phyloP scores from a whole-genome alignment of 2,329 filamentous ascomycete genomes.

The Drechslerella stenobrocha region DNA sequence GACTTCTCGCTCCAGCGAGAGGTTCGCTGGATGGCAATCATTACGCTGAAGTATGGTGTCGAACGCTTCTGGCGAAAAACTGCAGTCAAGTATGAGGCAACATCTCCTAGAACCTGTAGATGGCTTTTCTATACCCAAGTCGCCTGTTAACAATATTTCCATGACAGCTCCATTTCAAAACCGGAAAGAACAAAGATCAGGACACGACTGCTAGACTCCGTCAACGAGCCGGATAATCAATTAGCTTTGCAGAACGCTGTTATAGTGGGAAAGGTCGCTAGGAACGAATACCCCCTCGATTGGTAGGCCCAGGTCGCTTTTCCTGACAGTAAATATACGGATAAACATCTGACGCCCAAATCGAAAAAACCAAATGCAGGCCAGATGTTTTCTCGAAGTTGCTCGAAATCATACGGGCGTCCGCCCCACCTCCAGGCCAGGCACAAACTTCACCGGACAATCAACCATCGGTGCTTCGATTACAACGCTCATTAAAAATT shows the following conservation, averaged over 20 bases:
- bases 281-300: constrained; percentile 84
- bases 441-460: constrained; percentile 61
- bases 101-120: no score
- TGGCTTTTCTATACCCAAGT: no score
- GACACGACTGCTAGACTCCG: constrained; percentile 71
- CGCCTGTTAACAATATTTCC: no score
- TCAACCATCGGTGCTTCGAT: constrained; percentile 58
- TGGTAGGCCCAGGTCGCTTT: constrained; percentile 62
- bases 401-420: constrained; percentile 66
- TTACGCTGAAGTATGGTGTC: constrained; percentile 94
- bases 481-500: constrained; percentile 73
- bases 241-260: constrained; percentile 87
- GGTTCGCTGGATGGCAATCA: constrained; percentile 84
- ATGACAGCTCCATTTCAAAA: constrained; percentile 63
- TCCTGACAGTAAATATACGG: background rate
- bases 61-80: constrained; percentile 91
- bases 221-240: constrained; percentile 73
- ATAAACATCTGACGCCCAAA: background rate
- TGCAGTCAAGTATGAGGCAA: constrained; percentile 67
- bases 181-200: constrained; percentile 79
- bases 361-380: constrained; percentile 12
- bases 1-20: constrained; percentile 75
- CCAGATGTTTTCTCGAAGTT: constrained; percentile 65
- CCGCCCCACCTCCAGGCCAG: constrained; percentile 55
- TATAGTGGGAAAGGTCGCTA: constrained; percentile 81